Evolutionary conservation across 441 rosid genomes (phyloP).

Genomic region (Gossypium davidsonii): DNA sequence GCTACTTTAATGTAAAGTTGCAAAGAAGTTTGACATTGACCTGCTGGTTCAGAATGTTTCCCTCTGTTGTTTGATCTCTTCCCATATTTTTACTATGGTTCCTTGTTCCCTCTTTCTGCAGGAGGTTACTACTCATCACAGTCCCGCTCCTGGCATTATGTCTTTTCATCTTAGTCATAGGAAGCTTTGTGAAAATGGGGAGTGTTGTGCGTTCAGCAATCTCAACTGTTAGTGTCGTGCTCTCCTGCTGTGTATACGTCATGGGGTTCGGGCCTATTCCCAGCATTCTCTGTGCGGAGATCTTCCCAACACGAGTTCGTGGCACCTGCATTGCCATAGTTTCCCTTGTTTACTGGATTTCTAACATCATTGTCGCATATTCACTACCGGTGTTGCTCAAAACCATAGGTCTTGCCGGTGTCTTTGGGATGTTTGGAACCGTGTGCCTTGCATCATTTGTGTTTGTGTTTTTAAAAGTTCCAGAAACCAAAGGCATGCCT

Average conservation of each 20-base stretch:
- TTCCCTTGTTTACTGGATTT: constrained; percentile 70
- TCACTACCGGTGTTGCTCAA: constrained; percentile 61
- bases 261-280: constrained; percentile 93
- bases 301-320: constrained; percentile 90
- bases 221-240: constrained; percentile 66
- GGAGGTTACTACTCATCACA: constrained; percentile 72
- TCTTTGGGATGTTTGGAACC: constrained; percentile 60
- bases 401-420: constrained; percentile 68
- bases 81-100: neutral
- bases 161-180: constrained; percentile 52
- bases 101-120: constrained; percentile 24
- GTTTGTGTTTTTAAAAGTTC: constrained; percentile 81
- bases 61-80: neutral
- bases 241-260: constrained; percentile 88
- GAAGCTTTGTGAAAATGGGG: constrained; percentile 40
- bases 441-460: constrained; percentile 51
- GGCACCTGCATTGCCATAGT: constrained; percentile 91
- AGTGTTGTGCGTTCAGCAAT: constrained; percentile 55
- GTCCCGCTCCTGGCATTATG: constrained; percentile 66
- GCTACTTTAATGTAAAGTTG: too few species aligned
- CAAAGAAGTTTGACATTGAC: neutral
- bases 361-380: constrained; percentile 78
- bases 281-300: constrained; percentile 88
- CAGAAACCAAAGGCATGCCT: constrained; percentile 99
- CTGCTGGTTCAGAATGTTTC: neutral